Percentiles rank a stretch among this genome's conserved stretches.
Conservation (phyloP, 1,284 basidiomycete genomes). For the Polyporus tsugae region DNA sequence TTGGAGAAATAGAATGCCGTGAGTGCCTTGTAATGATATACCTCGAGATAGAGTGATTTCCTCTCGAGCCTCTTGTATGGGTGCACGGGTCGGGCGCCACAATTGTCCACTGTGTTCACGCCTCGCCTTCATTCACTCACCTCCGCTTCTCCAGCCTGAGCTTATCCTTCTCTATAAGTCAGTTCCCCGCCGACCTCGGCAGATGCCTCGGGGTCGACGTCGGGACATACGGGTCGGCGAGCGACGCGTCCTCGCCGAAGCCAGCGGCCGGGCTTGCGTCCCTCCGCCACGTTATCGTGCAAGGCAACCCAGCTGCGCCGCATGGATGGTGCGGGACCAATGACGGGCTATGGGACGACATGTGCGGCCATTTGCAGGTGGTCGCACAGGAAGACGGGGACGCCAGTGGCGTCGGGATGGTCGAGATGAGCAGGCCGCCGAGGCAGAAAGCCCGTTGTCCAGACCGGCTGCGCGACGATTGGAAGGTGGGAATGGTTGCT, state of each 20-base stretch:
- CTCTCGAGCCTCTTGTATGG: neutral
- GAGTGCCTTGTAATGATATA: slow-evolving; percentile 8
- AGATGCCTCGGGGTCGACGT: neutral
- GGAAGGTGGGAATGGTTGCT: slow-evolving; percentile 17
- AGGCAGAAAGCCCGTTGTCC: neutral
- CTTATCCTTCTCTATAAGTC: neutral
- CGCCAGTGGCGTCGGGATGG: neutral
- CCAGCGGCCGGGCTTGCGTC: neutral
- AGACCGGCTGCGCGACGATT: slow-evolving; percentile 12
- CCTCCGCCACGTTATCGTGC: slow-evolving; percentile 5
- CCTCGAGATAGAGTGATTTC: slow-evolving; percentile 2
- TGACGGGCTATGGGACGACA: neutral
- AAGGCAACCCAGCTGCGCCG: neutral
- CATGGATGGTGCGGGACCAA: neutral
- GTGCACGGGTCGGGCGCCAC: too few species aligned
- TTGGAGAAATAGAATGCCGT: neutral
- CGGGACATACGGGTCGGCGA: neutral
- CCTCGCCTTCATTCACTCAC: slow-evolving; percentile 5
- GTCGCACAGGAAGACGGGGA: neutral
- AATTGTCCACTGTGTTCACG: too few species aligned
- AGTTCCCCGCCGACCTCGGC: neutral
- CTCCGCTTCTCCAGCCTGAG: slow-evolving; percentile 10
- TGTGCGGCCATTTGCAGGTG: neutral
- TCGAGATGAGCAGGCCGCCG: neutral
- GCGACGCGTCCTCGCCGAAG: neutral